Base-by-base conservation (phyloP, 306 rosid genomes). In the Pyrus betulifolia region DNA sequence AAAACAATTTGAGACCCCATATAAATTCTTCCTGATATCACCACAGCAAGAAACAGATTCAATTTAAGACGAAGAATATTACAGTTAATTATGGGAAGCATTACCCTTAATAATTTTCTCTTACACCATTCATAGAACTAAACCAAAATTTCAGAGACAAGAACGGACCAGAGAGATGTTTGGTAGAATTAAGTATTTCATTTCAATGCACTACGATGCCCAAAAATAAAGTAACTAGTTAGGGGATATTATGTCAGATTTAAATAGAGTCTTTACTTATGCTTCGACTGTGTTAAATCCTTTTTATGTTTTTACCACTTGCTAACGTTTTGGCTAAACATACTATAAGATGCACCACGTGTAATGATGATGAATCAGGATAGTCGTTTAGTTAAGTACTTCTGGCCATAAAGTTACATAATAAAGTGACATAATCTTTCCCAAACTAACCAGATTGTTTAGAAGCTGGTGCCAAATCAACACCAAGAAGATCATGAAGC, bases 401-500 rank as follows among this genome's bases (percentile, higher is more conserved):
- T 64, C 45, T 8, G 7, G 23, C 21, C 19, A 35, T 35, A 35
- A 35, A 35, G 42, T 35, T 35, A 35, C 42, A 35, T 6, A 33
- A 27, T 61, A 11, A 59, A 55, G 33, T 49, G 49, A 22, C 30
- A 21, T 33, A 62, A 55, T 22, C 22, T 42, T 49, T 63, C 38
- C 70, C 69, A 71, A 74, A 88, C 97, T 78, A 84, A 95, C 98
- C 98, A 4, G 88, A 71, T 83, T 82, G 96, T 69, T 88, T 85
- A 35, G 87, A 67, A 74, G 89, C 81, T 22, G 84, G 75, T 14
- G 89, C 65, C 74, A 95, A 70, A 82, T 92, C 99, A 82, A 84
- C 87, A 76, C 97, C 96, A 77, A 95, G 90, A 83, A 95, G 97
- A 87, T 92, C 98, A n/a, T 91, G 97, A 81, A 92, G 93, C 82